Conservation (phyloP, 768 basidiomycete genomes). For the Boletus sensibilis region DNA sequence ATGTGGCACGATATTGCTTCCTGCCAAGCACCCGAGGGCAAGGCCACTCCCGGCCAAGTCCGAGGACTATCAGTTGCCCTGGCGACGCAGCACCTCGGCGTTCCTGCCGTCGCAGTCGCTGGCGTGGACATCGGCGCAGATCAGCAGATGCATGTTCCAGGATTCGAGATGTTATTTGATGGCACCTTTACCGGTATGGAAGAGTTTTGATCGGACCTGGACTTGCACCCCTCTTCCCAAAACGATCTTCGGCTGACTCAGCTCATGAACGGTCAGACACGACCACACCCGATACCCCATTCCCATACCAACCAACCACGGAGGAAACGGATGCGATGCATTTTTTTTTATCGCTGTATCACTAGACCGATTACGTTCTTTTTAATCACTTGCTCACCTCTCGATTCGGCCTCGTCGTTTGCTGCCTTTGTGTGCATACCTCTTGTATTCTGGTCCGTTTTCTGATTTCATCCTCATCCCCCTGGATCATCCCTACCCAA, state of each 20-base stretch:
- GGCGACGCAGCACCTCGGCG: constrained; percentile 1
- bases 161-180: constrained; percentile 20
- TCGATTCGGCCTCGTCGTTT: background rate
- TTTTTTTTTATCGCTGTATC: constrained; percentile 4
- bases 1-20: constrained; percentile 18
- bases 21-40: constrained; percentile 1
- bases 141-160: constrained; percentile 2
- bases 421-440: background rate
- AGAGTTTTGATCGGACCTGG: constrained; percentile 6
- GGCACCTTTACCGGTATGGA: constrained; percentile 8
- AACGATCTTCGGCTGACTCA: background rate
- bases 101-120: constrained; percentile 1
- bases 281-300: constrained; percentile 1
- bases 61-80: background rate
- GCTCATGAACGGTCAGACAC: background rate
- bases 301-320: background rate
- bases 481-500: background rate
- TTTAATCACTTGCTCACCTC: background rate
- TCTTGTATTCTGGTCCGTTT: background rate
- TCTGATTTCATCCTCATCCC: too few relatives aligned
- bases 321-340: background rate
- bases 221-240: background rate
- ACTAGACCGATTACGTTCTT: background rate
- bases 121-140: constrained; percentile 7
- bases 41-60: background rate